Evolutionary conservation across 441 rosid genomes (phyloP).

Genomic region (Raphanus hybrid): DNA sequence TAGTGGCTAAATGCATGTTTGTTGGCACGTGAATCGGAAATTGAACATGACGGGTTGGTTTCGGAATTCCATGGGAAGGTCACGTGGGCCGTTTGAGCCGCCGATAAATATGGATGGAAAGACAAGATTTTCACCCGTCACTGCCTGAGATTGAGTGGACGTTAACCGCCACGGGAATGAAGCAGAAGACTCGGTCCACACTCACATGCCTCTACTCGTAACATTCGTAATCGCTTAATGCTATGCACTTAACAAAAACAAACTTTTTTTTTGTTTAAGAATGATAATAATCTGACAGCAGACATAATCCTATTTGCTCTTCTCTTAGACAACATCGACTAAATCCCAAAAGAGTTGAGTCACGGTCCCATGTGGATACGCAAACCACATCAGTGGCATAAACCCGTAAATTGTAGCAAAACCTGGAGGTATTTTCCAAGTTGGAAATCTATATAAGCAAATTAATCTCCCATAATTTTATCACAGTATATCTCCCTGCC

Average conservation of each 20-base stretch:
- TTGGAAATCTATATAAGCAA: conserved; percentile 31
- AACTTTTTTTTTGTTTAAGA: neutral
- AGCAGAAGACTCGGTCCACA: conserved; percentile 35
- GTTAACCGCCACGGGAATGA: conserved; percentile 42
- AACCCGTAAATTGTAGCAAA: conserved; percentile 28
- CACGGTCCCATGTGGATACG: conserved; percentile 43
- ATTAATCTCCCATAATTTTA: conserved; percentile 16
- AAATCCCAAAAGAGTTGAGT: conserved; percentile 42
- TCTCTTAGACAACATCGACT: neutral
- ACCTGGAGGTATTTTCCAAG: conserved; percentile 10
- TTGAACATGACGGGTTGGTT: conserved; percentile 26
- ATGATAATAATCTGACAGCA: conserved; percentile 21
- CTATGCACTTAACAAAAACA: neutral
- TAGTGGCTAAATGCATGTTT: conserved; percentile 11
- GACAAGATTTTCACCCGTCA: conserved; percentile 15
- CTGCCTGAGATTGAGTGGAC: conserved; percentile 39
- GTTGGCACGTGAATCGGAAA: conserved; percentile 25
- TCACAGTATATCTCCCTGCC: neutral
- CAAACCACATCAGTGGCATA: conserved; percentile 40
- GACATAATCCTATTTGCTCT: conserved; percentile 1
- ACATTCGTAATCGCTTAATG: neutral
- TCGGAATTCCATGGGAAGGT: conserved; percentile 28
- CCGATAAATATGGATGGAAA: conserved; percentile 39
- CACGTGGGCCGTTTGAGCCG: conserved; percentile 34
- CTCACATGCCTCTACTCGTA: conserved; percentile 22